Evolutionary conservation across 2,329 filamentous ascomycete species (phyloP).

Genomic region (Arachnopeziza araneosa): DNA sequence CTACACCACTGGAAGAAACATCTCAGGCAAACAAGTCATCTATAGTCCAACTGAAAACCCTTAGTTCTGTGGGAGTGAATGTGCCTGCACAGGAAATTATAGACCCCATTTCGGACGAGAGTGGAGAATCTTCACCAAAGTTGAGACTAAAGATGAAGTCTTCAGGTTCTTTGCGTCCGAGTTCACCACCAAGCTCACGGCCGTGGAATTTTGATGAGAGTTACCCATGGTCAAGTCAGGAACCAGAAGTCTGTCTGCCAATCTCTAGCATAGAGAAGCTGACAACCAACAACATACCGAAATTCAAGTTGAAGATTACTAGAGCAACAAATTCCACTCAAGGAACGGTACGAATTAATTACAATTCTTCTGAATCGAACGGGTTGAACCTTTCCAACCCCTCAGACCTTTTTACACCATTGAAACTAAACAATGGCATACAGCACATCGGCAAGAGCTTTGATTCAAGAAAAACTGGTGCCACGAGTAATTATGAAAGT

Average conservation of each 20-base stretch:
- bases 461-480: slow-evolving; percentile 22
- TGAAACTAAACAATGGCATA: slow-evolving; percentile 27
- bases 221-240: slow-evolving; percentile 18
- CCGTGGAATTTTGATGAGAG: slow-evolving; percentile 22
- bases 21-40: not conserved
- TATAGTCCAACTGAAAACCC: not conserved
- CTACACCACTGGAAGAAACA: not conserved
- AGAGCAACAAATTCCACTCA: slow-evolving; percentile 25
- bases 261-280: not conserved
- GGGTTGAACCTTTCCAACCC: slow-evolving; percentile 25
- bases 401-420: slow-evolving; percentile 29
- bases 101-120: not conserved
- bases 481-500: slow-evolving; percentile 13
- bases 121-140: slow-evolving; percentile 12
- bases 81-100: not conserved
- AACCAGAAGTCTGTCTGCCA: slow-evolving; percentile 6
- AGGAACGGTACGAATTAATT: slow-evolving; percentile 27
- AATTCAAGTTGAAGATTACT: slow-evolving; percentile 26
- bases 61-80: not conserved
- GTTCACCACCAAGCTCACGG: slow-evolving; percentile 14
- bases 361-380: slow-evolving; percentile 16
- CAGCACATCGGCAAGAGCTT: slow-evolving; percentile 25
- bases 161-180: slow-evolving; percentile 10
- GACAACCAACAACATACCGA: slow-evolving; percentile 15
- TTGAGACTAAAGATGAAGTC: slow-evolving; percentile 24